Evolutionary conservation across 2,329 filamentous ascomycete genomes (phyloP).

Genomic region (Hypoxylon sp.): DNA sequence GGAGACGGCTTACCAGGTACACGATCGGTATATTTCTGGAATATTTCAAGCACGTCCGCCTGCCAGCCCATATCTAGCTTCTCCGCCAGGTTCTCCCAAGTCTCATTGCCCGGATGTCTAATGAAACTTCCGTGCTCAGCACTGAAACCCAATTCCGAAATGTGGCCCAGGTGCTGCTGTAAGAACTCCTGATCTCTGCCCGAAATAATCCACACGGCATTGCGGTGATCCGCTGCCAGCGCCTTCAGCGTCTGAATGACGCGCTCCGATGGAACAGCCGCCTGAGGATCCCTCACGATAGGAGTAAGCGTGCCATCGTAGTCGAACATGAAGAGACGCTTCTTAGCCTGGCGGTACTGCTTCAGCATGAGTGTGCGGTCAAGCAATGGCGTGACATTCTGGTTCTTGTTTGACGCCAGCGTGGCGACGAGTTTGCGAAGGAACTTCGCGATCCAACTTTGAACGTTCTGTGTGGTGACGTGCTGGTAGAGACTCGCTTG

Average conservation of each 20-base stretch:
- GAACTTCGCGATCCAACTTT: constrained; percentile 86
- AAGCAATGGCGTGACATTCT: constrained; percentile 83
- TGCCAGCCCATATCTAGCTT: constrained; percentile 94
- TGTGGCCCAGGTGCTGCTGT: constrained; percentile 92
- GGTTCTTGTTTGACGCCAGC: constrained; percentile 81
- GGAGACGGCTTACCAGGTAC: constrained; percentile 76
- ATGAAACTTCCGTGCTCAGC: constrained; percentile 98
- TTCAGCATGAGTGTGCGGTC: constrained; percentile 80
- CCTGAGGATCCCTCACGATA: constrained; percentile 91
- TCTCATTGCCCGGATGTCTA: constrained; percentile 79
- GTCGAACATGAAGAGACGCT: constrained; percentile 97
- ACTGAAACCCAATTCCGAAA: constrained; percentile 89
- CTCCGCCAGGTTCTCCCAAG: constrained; percentile 92
- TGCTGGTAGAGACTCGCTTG: constrained; percentile 84
- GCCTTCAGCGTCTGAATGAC: constrained; percentile 84
- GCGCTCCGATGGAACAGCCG: constrained; percentile 88
- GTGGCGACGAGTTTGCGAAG: constrained; percentile 85
- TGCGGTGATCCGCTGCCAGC: constrained; percentile 83
- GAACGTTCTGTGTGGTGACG: constrained; percentile 87
- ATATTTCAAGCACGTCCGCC: constrained; percentile 83
- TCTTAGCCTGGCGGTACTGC: constrained; percentile 81
- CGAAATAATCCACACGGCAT: constrained; percentile 98
- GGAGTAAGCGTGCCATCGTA: constrained; percentile 97
- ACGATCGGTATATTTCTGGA: constrained; percentile 89
- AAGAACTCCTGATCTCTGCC: constrained; percentile 94